Conservation (phyloP, 2,329 filamentous ascomycete species). For the Cadophora sp. region DNA sequence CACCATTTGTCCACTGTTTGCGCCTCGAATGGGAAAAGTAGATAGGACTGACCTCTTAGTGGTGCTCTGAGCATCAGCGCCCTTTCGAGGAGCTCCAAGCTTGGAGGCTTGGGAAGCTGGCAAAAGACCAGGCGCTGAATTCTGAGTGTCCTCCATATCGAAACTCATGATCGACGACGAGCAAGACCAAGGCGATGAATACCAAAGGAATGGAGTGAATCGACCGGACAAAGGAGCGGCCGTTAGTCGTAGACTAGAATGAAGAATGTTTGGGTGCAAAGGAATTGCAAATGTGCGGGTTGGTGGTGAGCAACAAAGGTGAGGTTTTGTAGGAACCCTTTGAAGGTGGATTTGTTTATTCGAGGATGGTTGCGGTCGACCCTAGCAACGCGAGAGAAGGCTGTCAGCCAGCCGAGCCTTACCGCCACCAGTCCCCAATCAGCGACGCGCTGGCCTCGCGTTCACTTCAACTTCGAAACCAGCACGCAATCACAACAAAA, state of each 20-base stretch:
- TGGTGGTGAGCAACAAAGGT: constrained; percentile 28
- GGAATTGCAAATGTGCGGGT: constrained; percentile 29
- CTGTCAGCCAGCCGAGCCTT: constrained; percentile 8
- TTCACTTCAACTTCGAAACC: constrained; percentile 36
- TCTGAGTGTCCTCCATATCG: constrained; percentile 69
- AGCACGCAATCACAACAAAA: constrained; percentile 39
- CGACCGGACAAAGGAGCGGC: constrained; percentile 33
- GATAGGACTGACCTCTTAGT: constrained; percentile 71
- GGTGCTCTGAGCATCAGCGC: constrained; percentile 74
- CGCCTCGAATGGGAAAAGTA: neutral
- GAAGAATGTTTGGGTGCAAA: constrained; percentile 29
- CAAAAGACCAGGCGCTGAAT: constrained; percentile 65
- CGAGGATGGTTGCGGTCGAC: constrained; percentile 20
- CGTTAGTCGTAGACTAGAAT: constrained; percentile 23
- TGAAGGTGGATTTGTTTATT: constrained; percentile 30
- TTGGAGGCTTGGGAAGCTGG: constrained; percentile 63
- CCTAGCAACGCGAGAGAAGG: constrained; percentile 16
- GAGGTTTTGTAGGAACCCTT: constrained; percentile 30
- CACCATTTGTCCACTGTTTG: too few species aligned
- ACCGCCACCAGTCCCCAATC: constrained; percentile 39
- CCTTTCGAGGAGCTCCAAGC: constrained; percentile 62
- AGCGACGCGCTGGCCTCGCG: neutral
- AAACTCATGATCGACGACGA: constrained; percentile 48
- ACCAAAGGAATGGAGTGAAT: constrained; percentile 25
- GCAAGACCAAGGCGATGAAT: constrained; percentile 11